Evolutionary conservation across 495 filamentous ascomycete species (phyloP).

Genomic region (Bathelium albidoporum): DNA sequence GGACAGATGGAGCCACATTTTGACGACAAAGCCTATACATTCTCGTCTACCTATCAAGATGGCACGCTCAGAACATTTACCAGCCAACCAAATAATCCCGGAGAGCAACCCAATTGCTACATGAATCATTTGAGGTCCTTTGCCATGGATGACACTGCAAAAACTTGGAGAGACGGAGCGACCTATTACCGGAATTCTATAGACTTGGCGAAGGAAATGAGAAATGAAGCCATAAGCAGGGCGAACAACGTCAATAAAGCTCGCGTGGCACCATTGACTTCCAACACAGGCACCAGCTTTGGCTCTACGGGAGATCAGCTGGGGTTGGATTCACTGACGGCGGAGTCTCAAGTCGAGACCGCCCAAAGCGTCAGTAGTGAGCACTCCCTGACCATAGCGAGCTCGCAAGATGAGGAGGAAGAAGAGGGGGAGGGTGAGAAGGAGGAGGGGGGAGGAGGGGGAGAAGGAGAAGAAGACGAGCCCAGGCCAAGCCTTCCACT

Average conservation of each 20-base stretch:
- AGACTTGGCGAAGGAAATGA: conserved; percentile 29
- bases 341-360: background rate
- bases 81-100: conserved; percentile 25
- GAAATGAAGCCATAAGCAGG: conserved; percentile 23
- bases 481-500: too few relatives aligned
- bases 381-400: background rate
- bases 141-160: conserved; percentile 22
- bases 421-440: background rate
- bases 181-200: conserved; percentile 30
- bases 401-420: background rate
- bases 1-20: conserved; percentile 27
- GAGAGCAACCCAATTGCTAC: conserved; percentile 28
- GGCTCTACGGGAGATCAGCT: background rate
- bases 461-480: too few relatives aligned
- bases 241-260: conserved; percentile 8
- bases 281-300: background rate
- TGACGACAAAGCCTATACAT: conserved; percentile 36
- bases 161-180: conserved; percentile 29
- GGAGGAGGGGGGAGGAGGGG: background rate
- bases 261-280: background rate
- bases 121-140: conserved; percentile 33
- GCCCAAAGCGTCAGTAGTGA: background rate
- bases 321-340: background rate
- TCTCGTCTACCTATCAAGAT: conserved; percentile 33
- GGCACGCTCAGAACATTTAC: conserved; percentile 33